Evolutionary conservation across 2,329 filamentous ascomycete species (phyloP), one percentile per base, ranked within the genome.

Genomic region (Fusarium musae): DNA sequence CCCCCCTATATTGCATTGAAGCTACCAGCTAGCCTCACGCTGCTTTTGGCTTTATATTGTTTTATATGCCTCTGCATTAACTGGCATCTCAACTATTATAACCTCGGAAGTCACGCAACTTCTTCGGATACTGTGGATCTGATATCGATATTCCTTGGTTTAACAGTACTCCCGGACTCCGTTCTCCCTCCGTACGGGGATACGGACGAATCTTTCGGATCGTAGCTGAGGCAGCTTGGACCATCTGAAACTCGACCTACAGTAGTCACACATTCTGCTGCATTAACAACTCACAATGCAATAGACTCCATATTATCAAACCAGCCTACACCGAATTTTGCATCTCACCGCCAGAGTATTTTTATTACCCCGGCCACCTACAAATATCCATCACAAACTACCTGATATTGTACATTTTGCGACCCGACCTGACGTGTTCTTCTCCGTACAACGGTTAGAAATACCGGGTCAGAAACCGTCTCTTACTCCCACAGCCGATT

Each of bases 251-350:
- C 63, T 66, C 60, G 40, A 65, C 44, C 44, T 58, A 72, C 59
- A 60, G 57, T 63, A 66, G 70, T 53, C 63, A 42, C 54, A 26
- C 63, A 52, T 60, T 56, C 62, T 70, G 47, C 58, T 71, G 70
- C 70, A 71, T 74, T 68, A 60, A 71, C 66, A 69, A 69, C 66
- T 57, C 66, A 59, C 46, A 70, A 59, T 59, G 52, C 66, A 53
- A 69, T 59, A 65, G 59, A 64, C 42, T 70, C 59, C 63, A 50
- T 65, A 70, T 65, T 70, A 64, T 52, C 49, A 49, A 69, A 42
- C 40, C 46, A 67, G 32, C 63, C 58, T 46, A 53, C 46, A 53
- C 54, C 56, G 36, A 47, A 53, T 37, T 32, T 39, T 72, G 37
- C 34, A 44, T 52, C 63, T 59, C 57, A 54, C 59, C 52, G 52